These are phyloP conservation scores for Fusarium udum DNA, from an alignment of 2,329 filamentous ascomycete species.

Conservation along the genomic window DNA sequence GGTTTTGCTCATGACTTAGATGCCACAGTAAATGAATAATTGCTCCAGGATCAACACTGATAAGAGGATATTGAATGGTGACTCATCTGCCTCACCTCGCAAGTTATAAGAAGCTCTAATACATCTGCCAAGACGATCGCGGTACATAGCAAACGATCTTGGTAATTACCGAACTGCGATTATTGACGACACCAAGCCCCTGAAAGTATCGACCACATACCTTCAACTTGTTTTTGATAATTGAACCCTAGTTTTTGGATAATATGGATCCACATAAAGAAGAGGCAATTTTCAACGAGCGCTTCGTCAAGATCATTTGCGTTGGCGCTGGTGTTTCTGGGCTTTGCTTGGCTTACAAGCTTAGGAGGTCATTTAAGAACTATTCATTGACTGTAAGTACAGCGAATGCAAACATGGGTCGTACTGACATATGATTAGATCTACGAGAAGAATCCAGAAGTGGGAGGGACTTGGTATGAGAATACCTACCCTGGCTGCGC, in stretches of 20 bases:
- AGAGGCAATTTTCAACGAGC: slow-evolving; percentile 9
- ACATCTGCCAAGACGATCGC: neutral
- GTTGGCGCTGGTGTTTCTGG: slow-evolving; percentile 23
- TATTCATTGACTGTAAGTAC: neutral
- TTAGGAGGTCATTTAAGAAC: slow-evolving; percentile 1
- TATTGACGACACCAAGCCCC: accelerated
- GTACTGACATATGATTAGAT: neutral
- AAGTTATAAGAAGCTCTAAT: neutral
- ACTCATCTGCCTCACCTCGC: neutral
- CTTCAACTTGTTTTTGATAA: too few species aligned
- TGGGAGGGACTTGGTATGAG: slow-evolving; percentile 13
- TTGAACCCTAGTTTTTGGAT: too few species aligned
- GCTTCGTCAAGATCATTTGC: slow-evolving; percentile 22
- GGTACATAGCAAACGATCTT: accelerated
- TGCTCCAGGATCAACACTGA: neutral
- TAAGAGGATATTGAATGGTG: accelerated
- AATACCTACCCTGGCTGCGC: slow-evolving; percentile 6
- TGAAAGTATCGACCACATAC: too few species aligned
- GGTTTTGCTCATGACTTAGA: too few species aligned
- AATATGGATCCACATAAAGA: slow-evolving; percentile 1
- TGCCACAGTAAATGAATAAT: neutral
- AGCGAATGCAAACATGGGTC: accelerated
- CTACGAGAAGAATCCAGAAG: slow-evolving; percentile 9
- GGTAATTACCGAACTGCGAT: accelerated
- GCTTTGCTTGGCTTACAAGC: slow-evolving; percentile 16